Evolutionary conservation across 306 rosid genomes (phyloP).

Genomic region (Castanea sativa): DNA sequence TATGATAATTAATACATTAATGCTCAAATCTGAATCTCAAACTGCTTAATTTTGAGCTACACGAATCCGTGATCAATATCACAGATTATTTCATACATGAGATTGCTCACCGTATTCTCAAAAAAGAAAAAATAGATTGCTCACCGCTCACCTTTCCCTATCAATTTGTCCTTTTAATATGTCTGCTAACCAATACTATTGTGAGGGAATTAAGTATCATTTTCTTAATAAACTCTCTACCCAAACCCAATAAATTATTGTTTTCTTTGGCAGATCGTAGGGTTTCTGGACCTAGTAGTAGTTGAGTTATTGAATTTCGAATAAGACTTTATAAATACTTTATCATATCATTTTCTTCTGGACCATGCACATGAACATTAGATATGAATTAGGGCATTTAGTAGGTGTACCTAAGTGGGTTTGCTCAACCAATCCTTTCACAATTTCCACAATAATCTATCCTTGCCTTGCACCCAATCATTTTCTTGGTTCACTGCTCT

Average conservation of each 20-base stretch:
- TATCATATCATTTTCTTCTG: neutral
- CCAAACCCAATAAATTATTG: neutral
- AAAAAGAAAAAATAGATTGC: too few relatives aligned
- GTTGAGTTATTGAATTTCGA: neutral
- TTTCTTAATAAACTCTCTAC: neutral
- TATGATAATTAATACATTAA: too few relatives aligned
- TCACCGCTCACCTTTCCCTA: neutral
- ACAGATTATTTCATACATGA: too few relatives aligned
- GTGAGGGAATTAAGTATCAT: neutral
- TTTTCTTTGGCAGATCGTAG: neutral
- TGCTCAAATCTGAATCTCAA: too few relatives aligned
- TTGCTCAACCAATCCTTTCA: constrained; percentile 27
- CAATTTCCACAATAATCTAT: constrained; percentile 3
- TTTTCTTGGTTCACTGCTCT: constrained; percentile 6
- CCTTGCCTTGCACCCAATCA: constrained; percentile 26
- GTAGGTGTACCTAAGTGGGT: constrained; percentile 30
- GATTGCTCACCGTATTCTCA: too few relatives aligned
- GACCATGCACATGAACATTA: neutral
- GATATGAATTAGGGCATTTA: neutral
- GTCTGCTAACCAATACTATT: neutral
- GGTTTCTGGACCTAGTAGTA: neutral
- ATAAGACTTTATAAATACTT: too few relatives aligned
- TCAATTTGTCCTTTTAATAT: neutral
- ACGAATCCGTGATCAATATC: too few relatives aligned
- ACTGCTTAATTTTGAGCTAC: too few relatives aligned